These are phyloP conservation scores for Fusarium sp. DNA, from an alignment of 2,329 filamentous ascomycete genomes.

Conservation along the genomic window DNA sequence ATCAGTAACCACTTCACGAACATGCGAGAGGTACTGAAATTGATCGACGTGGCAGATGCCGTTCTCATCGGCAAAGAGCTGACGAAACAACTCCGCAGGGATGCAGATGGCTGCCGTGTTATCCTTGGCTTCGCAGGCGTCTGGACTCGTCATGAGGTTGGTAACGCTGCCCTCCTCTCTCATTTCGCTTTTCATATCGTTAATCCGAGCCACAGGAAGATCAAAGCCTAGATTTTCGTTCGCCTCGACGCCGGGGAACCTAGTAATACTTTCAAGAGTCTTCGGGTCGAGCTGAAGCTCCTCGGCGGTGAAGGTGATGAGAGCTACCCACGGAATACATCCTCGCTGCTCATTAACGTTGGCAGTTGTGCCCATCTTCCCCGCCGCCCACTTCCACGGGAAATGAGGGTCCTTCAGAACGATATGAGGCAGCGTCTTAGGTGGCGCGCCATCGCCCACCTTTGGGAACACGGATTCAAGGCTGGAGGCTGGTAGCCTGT, in stretches of 20 bases:
- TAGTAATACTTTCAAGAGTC: neutral
- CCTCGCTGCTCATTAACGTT: slow-evolving; percentile 14
- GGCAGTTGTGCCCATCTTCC: slow-evolving; percentile 14
- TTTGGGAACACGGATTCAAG: slow-evolving; percentile 41
- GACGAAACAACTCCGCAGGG: neutral
- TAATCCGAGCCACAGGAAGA: no score
- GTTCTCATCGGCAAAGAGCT: neutral
- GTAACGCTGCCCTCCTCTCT: no score
- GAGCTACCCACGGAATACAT: slow-evolving; percentile 50
- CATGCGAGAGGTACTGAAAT: neutral
- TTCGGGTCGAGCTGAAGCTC: slow-evolving; percentile 43
- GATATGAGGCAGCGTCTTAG: slow-evolving; percentile 51
- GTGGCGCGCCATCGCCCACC: slow-evolving; percentile 45
- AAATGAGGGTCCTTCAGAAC: slow-evolving; percentile 53
- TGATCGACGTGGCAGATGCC: neutral
- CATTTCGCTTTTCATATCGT: neutral
- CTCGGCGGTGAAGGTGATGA: slow-evolving; percentile 43
- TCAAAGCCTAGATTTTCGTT: neutral
- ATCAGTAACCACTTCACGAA: neutral
- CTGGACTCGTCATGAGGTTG: neutral
- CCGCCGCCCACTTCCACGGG: slow-evolving; percentile 49
- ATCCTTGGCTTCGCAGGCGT: neutral
- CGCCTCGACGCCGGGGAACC: neutral
- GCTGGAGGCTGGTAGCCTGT: neutral
- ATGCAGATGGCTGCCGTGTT: neutral